Evolutionary conservation across 352 stramenopile genomes (phyloP).

Genomic region (Thraustochytrium sp.): DNA sequence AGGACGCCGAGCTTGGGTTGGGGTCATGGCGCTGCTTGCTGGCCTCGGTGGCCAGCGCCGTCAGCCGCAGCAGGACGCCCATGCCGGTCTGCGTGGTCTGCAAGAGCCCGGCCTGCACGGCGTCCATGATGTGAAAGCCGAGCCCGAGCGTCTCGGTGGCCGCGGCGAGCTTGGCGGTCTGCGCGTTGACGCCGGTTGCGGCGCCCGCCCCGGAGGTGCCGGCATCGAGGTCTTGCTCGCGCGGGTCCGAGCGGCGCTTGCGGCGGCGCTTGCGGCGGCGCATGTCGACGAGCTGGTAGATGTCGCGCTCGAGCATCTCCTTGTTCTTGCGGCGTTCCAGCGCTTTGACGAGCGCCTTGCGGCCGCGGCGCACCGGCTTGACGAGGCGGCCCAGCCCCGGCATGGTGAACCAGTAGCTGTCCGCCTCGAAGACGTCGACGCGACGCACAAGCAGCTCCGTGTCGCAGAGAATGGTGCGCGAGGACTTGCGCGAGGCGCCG

Average conservation of each 20-base stretch:
- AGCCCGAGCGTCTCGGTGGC: not conserved
- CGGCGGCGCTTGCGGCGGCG: not conserved
- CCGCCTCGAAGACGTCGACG: conserved; percentile 27
- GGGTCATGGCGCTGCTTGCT: not conserved
- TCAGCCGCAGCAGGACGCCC: conserved; percentile 11
- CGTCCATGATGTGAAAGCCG: conserved; percentile 27
- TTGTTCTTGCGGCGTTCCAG: not conserved
- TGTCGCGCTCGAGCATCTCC: conserved; percentile 26
- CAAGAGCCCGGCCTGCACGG: not conserved
- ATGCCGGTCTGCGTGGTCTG: not conserved
- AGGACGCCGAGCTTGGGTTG: not conserved
- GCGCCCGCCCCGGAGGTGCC: not conserved
- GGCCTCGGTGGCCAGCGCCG: not conserved
- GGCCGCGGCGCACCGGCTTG: not conserved
- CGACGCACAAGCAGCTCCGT: conserved; percentile 4
- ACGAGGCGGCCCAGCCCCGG: not conserved
- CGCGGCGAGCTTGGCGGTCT: not conserved
- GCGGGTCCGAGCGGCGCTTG: not conserved
- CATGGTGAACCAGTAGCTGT: conserved; percentile 36
- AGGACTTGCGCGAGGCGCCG: not conserved
- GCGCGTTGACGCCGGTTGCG: not conserved
- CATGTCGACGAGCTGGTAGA: not conserved
- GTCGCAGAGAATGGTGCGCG: conserved; percentile 4
- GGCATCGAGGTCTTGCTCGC: not conserved
- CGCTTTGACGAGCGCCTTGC: not conserved